Conservation (phyloP, 2,329 filamentous ascomycete genomes). For the Aspergillus awamori region DNA sequence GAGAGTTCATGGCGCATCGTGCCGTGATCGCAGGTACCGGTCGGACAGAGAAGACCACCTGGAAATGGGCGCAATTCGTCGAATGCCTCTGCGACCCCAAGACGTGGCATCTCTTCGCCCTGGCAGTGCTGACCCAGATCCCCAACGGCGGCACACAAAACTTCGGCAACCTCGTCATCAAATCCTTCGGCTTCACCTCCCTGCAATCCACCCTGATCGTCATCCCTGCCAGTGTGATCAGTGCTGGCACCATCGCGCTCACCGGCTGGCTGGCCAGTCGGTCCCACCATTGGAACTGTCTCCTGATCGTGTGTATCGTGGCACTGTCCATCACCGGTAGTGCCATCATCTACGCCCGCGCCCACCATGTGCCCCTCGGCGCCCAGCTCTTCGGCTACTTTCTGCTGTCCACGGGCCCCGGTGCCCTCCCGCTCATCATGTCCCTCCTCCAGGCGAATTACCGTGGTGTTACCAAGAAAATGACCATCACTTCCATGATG, state of each 20-base stretch:
- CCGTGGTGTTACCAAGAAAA: slow-evolving; percentile 62
- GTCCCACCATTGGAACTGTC: slow-evolving; percentile 13
- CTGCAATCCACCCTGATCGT: slow-evolving; percentile 58
- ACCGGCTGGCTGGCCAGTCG: slow-evolving; percentile 19
- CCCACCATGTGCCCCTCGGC: slow-evolving; percentile 35
- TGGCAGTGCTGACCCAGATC: slow-evolving; percentile 57
- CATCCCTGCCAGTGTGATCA: slow-evolving; percentile 61
- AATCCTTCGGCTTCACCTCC: slow-evolving; percentile 59
- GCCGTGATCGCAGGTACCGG: slow-evolving; percentile 20
- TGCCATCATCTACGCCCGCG: slow-evolving; percentile 56
- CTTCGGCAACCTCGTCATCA: slow-evolving; percentile 58
- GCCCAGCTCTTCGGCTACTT: slow-evolving; percentile 62
- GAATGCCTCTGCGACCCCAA: slow-evolving; percentile 63
- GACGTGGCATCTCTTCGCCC: slow-evolving; percentile 61
- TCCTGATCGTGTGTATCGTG: slow-evolving; percentile 53
- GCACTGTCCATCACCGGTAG: slow-evolving; percentile 57
- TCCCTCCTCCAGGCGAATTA: slow-evolving; percentile 60
- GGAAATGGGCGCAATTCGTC: slow-evolving; percentile 54
- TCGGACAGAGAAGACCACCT: slow-evolving; percentile 39
- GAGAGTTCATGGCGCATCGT: slow-evolving; percentile 39
- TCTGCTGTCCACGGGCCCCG: slow-evolving; percentile 57
- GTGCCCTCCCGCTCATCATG: slow-evolving; percentile 58
- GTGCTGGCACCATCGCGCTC: slow-evolving; percentile 12
- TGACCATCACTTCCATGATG: slow-evolving; percentile 60
- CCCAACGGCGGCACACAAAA: slow-evolving; percentile 58